These are phyloP conservation scores for Fulvia fulva DNA, from an alignment of 2,329 filamentous ascomycete genomes.

Conservation along the genomic window DNA sequence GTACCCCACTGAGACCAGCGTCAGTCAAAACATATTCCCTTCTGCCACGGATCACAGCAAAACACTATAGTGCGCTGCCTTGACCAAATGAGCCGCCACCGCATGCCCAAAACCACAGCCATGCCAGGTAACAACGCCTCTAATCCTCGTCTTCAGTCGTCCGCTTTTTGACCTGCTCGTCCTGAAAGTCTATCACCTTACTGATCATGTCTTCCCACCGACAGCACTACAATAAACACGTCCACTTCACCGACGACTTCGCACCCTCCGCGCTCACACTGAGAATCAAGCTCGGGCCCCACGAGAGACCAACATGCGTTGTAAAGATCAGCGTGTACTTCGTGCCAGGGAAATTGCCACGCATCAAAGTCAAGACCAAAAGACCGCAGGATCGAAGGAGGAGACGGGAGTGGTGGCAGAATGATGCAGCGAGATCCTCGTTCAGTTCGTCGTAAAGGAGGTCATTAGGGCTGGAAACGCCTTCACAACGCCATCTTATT, in stretches of 20 bases:
- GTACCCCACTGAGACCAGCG: background rate
- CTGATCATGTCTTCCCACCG: slow-evolving; percentile 3
- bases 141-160: background rate
- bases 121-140: background rate
- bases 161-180: background rate
- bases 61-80: background rate
- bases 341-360: slow-evolving; percentile 25
- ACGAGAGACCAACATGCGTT: slow-evolving; percentile 23
- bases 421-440: slow-evolving; percentile 56
- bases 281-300: slow-evolving; percentile 27
- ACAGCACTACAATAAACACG: slow-evolving; percentile 13
- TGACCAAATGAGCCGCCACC: background rate
- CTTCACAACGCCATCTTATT: background rate
- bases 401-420: slow-evolving; percentile 37
- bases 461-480: background rate
- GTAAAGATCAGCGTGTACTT: slow-evolving; percentile 31
- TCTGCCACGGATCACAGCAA: slow-evolving; percentile 3
- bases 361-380: slow-evolving; percentile 29
- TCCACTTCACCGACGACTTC: slow-evolving; percentile 28
- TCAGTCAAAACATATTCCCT: slow-evolving; percentile 11
- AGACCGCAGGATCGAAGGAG: slow-evolving; percentile 20
- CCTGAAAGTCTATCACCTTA: background rate
- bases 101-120: background rate
- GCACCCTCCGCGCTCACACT: slow-evolving; percentile 25
- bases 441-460: slow-evolving; percentile 9